A percentile compares a stretch with the other conserved stretches of the same genome.
These are phyloP conservation scores for Akanthomyces lecanii DNA, from an alignment of 2,329 filamentous ascomycete genomes.

Conservation along the genomic window DNA sequence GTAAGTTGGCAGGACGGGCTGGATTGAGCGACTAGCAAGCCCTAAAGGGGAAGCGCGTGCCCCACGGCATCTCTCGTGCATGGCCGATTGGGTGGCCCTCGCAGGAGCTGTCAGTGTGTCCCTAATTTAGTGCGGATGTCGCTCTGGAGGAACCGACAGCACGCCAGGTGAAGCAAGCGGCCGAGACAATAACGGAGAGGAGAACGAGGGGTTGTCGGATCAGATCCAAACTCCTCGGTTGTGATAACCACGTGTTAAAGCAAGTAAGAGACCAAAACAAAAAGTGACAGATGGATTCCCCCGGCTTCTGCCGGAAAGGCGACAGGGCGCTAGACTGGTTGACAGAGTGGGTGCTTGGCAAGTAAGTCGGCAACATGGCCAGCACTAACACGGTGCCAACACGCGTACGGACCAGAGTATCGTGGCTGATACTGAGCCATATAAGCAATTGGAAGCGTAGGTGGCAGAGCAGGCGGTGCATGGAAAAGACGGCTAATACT, in stretches of 20 bases:
- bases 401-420: background rate
- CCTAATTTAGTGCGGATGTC: background rate
- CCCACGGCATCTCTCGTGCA: slow-evolving; percentile 12
- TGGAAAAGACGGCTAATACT: no score
- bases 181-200: background rate
- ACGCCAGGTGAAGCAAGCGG: background rate
- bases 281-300: background rate
- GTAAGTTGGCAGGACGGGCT: background rate
- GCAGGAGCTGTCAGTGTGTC: slow-evolving; percentile 1
- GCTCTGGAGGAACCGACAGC: background rate
- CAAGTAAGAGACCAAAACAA: background rate
- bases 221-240: background rate
- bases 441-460: background rate
- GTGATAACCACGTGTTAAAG: background rate
- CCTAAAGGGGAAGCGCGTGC: slow-evolving; percentile 1
- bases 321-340: no score
- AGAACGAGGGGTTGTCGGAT: background rate
- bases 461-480: background rate
- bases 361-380: background rate
- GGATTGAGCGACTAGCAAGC: background rate
- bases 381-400: background rate
- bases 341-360: background rate
- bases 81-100: slow-evolving; percentile 1
- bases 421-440: background rate
- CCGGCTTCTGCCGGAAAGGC: no score